Percentiles rank a stretch among this genome's conserved stretches.
Conservation (phyloP, 2,329 filamentous ascomycete species). For the Exophiala sp. region DNA sequence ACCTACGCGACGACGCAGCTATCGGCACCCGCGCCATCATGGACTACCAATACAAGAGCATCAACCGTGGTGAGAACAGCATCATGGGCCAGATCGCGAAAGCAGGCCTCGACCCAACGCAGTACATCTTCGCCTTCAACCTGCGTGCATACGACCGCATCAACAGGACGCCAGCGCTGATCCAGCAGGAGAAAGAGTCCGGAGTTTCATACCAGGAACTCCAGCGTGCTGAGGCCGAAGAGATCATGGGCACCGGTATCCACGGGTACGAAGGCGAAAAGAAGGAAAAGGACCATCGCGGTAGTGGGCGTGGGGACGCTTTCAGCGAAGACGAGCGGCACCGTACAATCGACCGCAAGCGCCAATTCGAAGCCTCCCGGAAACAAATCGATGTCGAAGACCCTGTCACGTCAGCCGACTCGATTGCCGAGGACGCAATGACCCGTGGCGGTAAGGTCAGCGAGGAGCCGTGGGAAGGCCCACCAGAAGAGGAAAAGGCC, state of each 20-base stretch:
- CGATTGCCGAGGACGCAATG: slow-evolving; percentile 79
- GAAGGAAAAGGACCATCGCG: slow-evolving; percentile 28
- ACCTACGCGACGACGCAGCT: slow-evolving; percentile 77
- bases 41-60: slow-evolving; percentile 98
- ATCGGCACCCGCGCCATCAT: slow-evolving; percentile 89
- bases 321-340: slow-evolving; percentile 39
- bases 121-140: slow-evolving; percentile 93
- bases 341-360: slow-evolving; percentile 44
- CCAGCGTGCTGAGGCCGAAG: slow-evolving; percentile 81
- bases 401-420: slow-evolving; percentile 48
- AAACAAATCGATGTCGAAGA: slow-evolving; percentile 44
- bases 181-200: slow-evolving; percentile 72
- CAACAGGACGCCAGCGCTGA: slow-evolving; percentile 72
- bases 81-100: slow-evolving; percentile 73
- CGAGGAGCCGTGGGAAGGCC: slow-evolving; percentile 73
- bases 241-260: slow-evolving; percentile 75
- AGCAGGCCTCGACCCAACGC: slow-evolving; percentile 30
- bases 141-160: slow-evolving; percentile 88
- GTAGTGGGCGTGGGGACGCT: background rate
- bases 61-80: slow-evolving; percentile 84
- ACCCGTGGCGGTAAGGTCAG: slow-evolving; percentile 59
- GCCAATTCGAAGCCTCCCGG: slow-evolving; percentile 45
- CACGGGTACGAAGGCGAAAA: slow-evolving; percentile 53
- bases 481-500: slow-evolving; percentile 70
- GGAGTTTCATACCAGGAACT: slow-evolving; percentile 82